Conservation (phyloP, 2,329 filamentous ascomycete species). For the Claviceps pusilla region DNA sequence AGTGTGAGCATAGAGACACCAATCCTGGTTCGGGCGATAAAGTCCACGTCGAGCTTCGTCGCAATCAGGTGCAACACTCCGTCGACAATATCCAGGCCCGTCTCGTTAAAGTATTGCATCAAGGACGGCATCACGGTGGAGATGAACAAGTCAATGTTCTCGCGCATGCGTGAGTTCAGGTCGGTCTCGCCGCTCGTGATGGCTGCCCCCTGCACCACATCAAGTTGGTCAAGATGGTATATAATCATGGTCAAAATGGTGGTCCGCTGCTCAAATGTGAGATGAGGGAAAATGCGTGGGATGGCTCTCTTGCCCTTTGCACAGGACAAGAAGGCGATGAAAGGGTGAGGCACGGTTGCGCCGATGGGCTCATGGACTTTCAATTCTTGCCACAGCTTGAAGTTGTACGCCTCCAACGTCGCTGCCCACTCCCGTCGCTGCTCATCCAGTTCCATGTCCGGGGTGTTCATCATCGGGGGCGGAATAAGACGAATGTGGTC, state of each 20-base stretch:
- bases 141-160: constrained; percentile 85
- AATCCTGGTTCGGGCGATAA: constrained; percentile 74
- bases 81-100: constrained; percentile 77
- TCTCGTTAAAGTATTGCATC: constrained; percentile 81
- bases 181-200: constrained; percentile 56
- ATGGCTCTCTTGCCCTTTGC: constrained; percentile 94
- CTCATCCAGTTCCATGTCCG: constrained; percentile 53
- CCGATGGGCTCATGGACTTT: constrained; percentile 90
- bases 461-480: constrained; percentile 36
- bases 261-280: constrained; percentile 81
- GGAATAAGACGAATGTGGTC: constrained; percentile 77
- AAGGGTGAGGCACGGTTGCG: constrained; percentile 66
- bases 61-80: constrained; percentile 77
- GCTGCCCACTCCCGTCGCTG: constrained; percentile 59
- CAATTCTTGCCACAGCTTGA: constrained; percentile 68
- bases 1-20: constrained; percentile 85
- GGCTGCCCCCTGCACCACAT: constrained; percentile 72
- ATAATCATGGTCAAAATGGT: constrained; percentile 94
- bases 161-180: constrained; percentile 62
- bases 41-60: constrained; percentile 66
- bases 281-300: constrained; percentile 84
- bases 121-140: constrained; percentile 78
- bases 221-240: constrained; percentile 79
- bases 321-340: constrained; percentile 89
- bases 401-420: constrained; percentile 51